Evolutionary conservation across 495 filamentous ascomycete species (phyloP), one percentile per base, ranked within the genome.

Genomic region (Podospora conica): DNA sequence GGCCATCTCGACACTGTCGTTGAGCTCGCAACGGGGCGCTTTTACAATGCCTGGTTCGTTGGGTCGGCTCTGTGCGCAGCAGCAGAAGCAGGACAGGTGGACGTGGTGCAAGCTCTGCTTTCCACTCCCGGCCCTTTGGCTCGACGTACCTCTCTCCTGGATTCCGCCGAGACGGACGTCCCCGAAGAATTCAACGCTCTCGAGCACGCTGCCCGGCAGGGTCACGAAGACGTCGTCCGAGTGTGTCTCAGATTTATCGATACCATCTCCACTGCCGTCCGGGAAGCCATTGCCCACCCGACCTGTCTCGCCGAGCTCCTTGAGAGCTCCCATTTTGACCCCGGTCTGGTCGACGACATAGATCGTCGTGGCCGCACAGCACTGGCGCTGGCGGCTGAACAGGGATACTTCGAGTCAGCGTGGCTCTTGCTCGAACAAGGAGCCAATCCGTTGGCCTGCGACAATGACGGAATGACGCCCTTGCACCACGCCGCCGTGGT

Each of bases 81-180:
- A 20, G 61, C 61, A 28, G 61, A 63, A 27, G 40, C 22, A 55
- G 48, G 61, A 18, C 53, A 63, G 48, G 29, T 55, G 10, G 61
- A 63, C 3, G 53, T 55, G n/a, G 61, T 63, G n/a, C 8, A 28
- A 25, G 21, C 29, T 22, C 25, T 63, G 15, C 24, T 63, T 23
- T 2, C 15, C 18, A 29, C 21, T 20, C 48, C 48, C 5, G 53
- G n/a, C 40, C 40, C 15, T n/a, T 48, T 48, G 18, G 40, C 40
- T 7, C 15, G n/a, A 18, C 3, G 8, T 18, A 15, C 15, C 40
- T 48, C 40, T 48, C 40, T 48, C 15, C 1, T 21, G 4, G 40
- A 55, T 55, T 11, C 33, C 10, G n/a, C 12, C 59, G 18, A 61
- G 3, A 18, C 24, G 6, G 57, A 59, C 10, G 18, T 24, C 20